Conservation (phyloP, 192 early-diverging fungal species). For the Umbelopsis vinacea region DNA sequence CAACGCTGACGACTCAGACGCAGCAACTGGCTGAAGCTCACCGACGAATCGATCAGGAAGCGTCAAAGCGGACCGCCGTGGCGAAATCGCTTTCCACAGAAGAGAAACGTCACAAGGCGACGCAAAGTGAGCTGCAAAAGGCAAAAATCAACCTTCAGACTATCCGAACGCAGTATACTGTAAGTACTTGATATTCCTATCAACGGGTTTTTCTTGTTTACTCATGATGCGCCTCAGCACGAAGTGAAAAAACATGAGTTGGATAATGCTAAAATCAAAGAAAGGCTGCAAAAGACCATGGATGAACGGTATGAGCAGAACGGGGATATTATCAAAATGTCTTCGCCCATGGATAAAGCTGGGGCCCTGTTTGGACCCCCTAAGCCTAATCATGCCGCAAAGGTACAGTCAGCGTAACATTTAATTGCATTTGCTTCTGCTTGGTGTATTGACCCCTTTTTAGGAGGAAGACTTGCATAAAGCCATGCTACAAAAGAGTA, state of each 20-base stretch:
- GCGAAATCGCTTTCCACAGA: background rate
- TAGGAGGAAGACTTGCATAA: constrained; percentile 33
- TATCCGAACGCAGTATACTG: constrained; percentile 54
- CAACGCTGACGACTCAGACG: constrained; percentile 17
- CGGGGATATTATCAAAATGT: constrained; percentile 22
- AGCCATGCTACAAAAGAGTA: constrained; percentile 41
- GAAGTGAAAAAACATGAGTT: constrained; percentile 51
- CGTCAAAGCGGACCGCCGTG: constrained; percentile 5
- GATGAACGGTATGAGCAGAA: constrained; percentile 26
- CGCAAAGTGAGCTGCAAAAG: constrained; percentile 54
- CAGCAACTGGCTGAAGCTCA: background rate
- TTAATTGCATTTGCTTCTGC: too few relatives aligned
- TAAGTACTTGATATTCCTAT: constrained; percentile 26
- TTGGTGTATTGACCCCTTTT: too few relatives aligned
- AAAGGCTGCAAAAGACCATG: constrained; percentile 49
- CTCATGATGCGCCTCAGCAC: constrained; percentile 35
- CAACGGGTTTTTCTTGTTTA: background rate
- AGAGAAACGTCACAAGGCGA: constrained; percentile 26
- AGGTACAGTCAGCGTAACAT: background rate
- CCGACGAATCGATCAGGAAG: constrained; percentile 29
- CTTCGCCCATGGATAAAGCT: constrained; percentile 31
- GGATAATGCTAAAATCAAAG: constrained; percentile 48
- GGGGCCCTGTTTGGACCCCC: constrained; percentile 33
- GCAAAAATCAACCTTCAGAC: constrained; percentile 54
- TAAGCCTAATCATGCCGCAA: constrained; percentile 31